phyloP scores from a whole-genome alignment of 108 stramenopile genomes.

The Nitzschia sp. region DNA sequence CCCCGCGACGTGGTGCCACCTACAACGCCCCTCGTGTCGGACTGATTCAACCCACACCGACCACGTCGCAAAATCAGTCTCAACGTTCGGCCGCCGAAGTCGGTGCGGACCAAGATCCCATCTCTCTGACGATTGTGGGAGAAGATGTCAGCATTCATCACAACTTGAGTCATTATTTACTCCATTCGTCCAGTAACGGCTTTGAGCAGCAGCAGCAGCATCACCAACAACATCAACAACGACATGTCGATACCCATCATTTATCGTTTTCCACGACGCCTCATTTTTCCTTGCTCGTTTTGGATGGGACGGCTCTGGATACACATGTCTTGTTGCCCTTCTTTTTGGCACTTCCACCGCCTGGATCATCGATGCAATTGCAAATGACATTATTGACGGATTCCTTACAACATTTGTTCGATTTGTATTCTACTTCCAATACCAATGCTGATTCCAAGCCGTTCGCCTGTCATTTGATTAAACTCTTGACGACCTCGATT shows the following conservation, averaged over 20 bases:
- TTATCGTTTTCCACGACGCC: slow-evolving; percentile 25
- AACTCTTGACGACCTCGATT: slow-evolving; percentile 51
- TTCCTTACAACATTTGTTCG: slow-evolving; percentile 60
- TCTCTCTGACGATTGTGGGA: slow-evolving; percentile 46
- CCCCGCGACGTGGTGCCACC: slow-evolving; percentile 55
- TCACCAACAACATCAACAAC: no score
- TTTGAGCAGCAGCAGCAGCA: no score
- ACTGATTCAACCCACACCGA: slow-evolving; percentile 67
- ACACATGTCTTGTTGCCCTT: slow-evolving; percentile 62
- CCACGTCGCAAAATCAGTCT: neutral
- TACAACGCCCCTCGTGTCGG: slow-evolving; percentile 79
- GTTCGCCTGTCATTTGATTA: slow-evolving; percentile 54
- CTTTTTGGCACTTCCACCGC: slow-evolving; percentile 67
- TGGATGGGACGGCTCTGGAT: slow-evolving; percentile 40
- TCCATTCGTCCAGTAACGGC: slow-evolving; percentile 31
- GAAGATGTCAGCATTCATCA: slow-evolving; percentile 45
- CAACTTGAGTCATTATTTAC: slow-evolving; percentile 39
- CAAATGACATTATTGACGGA: slow-evolving; percentile 48
- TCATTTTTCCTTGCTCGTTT: slow-evolving; percentile 32
- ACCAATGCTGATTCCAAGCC: slow-evolving; percentile 48
- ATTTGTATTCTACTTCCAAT: slow-evolving; percentile 55
- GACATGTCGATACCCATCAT: slow-evolving; percentile 40
- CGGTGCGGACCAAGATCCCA: slow-evolving; percentile 8
- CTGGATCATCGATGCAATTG: slow-evolving; percentile 49
- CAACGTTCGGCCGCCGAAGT: slow-evolving; percentile 1